These are phyloP conservation scores for Ceratobasidium sp. DNA, from an alignment of 1,284 basidiomycete genomes.

Conservation along the genomic window DNA sequence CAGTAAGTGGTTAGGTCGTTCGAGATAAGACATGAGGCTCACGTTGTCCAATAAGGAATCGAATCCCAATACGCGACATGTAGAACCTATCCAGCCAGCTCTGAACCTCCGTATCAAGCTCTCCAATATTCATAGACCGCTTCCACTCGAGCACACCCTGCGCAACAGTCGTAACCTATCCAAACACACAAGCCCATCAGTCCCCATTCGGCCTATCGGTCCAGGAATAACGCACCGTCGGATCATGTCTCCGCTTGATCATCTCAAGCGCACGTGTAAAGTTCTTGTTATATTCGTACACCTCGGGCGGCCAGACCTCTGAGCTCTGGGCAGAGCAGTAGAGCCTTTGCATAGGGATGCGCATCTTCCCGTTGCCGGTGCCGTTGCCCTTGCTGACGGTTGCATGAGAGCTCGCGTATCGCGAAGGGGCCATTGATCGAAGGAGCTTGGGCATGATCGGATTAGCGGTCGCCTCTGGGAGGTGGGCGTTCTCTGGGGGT, in stretches of 20 bases:
- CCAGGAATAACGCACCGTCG: conserved; percentile 72
- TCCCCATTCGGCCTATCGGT: background rate
- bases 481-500: conserved; percentile 55
- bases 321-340: conserved; percentile 56
- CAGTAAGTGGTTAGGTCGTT: conserved; percentile 42
- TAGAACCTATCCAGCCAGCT: conserved; percentile 98
- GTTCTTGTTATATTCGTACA: conserved; percentile 91
- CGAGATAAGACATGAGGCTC: conserved; percentile 51
- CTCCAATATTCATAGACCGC: conserved; percentile 59
- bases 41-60: conserved; percentile 95
- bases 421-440: conserved; percentile 27
- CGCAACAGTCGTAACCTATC: conserved; percentile 79
- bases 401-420: background rate
- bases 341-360: conserved; percentile 76
- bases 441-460: conserved; percentile 63
- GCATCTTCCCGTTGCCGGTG: conserved; percentile 59
- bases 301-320: conserved; percentile 85
- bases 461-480: conserved; percentile 77
- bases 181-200: background rate
- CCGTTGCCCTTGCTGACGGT: conserved; percentile 22
- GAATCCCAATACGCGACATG: conserved; percentile 95
- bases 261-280: conserved; percentile 90
- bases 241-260: conserved; percentile 96
- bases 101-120: conserved; percentile 89
- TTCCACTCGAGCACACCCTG: conserved; percentile 81